Percentiles rank a stretch among this genome's conserved stretches.
Conservation (phyloP, 2,329 filamentous ascomycete genomes). For the Fonsecaea pedrosoi region DNA sequence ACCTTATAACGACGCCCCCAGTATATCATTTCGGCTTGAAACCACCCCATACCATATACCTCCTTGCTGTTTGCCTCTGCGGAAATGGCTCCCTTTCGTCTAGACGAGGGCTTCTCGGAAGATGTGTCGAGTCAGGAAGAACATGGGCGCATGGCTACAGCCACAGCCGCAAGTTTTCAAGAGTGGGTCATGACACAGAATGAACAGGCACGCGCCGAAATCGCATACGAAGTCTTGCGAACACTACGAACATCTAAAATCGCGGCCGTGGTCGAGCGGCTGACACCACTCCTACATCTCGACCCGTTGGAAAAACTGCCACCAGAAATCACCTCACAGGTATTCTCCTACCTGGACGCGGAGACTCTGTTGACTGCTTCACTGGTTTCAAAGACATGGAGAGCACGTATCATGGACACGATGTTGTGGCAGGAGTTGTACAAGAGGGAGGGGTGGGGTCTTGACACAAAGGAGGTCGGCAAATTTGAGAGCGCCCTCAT, state of each 20-base stretch:
- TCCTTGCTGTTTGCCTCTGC: slow-evolving; percentile 23
- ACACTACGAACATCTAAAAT: slow-evolving; percentile 81
- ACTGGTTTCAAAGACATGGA: slow-evolving; percentile 80
- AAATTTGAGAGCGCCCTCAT: slow-evolving; percentile 65
- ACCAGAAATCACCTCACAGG: slow-evolving; percentile 86
- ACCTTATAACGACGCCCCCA: neutral
- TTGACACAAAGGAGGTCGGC: slow-evolving; percentile 69
- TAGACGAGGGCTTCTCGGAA: slow-evolving; percentile 89
- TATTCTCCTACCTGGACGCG: slow-evolving; percentile 85
- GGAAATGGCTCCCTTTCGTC: slow-evolving; percentile 55
- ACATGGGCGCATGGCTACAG: slow-evolving; percentile 45
- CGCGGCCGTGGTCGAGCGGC: slow-evolving; percentile 76
- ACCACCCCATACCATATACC: slow-evolving; percentile 16
- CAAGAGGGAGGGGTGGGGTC: slow-evolving; percentile 82
- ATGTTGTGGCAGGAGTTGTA: slow-evolving; percentile 88
- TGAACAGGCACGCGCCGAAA: slow-evolving; percentile 67
- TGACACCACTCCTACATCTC: slow-evolving; percentile 86
- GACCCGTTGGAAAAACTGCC: slow-evolving; percentile 88
- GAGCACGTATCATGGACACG: slow-evolving; percentile 78
- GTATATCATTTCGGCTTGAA: slow-evolving; percentile 20
- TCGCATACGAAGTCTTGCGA: slow-evolving; percentile 78
- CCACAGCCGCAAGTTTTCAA: slow-evolving; percentile 56
- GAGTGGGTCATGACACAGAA: slow-evolving; percentile 62
- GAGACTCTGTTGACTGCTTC: slow-evolving; percentile 80
- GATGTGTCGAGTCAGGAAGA: slow-evolving; percentile 59